Conservation (phyloP, 2,329 filamentous ascomycete genomes). For the Fusarium pseudograminearum region DNA sequence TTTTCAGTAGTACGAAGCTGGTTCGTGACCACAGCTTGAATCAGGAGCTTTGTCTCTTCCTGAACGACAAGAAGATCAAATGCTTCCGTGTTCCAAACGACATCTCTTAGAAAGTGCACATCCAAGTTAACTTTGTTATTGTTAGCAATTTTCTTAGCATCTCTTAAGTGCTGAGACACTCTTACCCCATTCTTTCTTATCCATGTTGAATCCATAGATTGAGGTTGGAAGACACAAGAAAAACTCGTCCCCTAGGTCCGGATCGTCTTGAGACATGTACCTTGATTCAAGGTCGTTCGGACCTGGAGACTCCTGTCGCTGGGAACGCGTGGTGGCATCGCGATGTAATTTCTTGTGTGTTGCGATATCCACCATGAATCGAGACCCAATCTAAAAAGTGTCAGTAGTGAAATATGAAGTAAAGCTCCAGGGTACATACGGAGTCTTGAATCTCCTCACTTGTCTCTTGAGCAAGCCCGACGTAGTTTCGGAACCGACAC, state of each 20-base stretch:
- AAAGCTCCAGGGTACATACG: not conserved
- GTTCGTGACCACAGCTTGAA: not conserved
- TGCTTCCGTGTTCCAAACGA: not conserved
- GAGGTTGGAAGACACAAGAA: not conserved
- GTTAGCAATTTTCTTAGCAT: rapidly evolving
- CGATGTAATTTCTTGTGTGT: not conserved
- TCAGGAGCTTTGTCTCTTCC: not conserved
- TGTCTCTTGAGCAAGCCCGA: not conserved
- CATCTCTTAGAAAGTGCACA: not conserved
- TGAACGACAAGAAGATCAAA: not conserved
- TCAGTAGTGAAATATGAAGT: too few relatives aligned
- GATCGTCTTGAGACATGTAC: not conserved
- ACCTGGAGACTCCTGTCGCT: not conserved
- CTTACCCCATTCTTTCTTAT: conserved; percentile 7
- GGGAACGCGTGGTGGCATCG: not conserved
- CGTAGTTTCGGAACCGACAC: not conserved
- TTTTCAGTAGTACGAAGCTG: not conserved
- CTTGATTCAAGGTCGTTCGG: not conserved
- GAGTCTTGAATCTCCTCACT: not conserved
- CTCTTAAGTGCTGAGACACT: too few relatives aligned
- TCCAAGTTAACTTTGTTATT: not conserved
- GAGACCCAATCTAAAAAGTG: not conserved
- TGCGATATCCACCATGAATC: not conserved
- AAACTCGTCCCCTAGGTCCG: not conserved
- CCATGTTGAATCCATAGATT: not conserved